phyloP scores from a whole-genome alignment of 2,329 filamentous ascomycete species.

The Arthrobotrys conoides region DNA sequence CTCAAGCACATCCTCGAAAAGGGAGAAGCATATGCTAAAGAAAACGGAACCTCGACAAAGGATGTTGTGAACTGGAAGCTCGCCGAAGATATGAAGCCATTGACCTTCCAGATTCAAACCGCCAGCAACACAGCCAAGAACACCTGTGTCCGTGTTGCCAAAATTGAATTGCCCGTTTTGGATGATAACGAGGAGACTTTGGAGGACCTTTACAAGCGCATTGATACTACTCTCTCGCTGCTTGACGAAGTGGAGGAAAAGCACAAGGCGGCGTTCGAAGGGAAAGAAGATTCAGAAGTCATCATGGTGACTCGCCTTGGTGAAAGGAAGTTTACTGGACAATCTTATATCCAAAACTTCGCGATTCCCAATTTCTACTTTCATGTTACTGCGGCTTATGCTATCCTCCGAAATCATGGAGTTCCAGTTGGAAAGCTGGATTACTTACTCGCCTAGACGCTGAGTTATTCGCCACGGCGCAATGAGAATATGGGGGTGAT shows the following conservation, averaged over 20 bases:
- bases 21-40: slow-evolving; percentile 67
- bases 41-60: slow-evolving; percentile 66
- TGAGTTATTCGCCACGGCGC: not conserved
- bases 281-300: slow-evolving; percentile 68
- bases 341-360: slow-evolving; percentile 70
- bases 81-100: slow-evolving; percentile 70
- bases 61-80: slow-evolving; percentile 68
- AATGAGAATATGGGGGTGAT: too few relatives aligned
- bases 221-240: slow-evolving; percentile 69
- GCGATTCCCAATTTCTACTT: slow-evolving; percentile 76
- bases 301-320: slow-evolving; percentile 65
- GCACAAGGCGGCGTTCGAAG: slow-evolving; percentile 66
- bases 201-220: slow-evolving; percentile 69
- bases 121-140: slow-evolving; percentile 68
- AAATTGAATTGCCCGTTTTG: slow-evolving; percentile 65
- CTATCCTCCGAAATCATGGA: slow-evolving; percentile 74
- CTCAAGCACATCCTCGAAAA: slow-evolving; percentile 69
- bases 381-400: slow-evolving; percentile 74
- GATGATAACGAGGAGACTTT: slow-evolving; percentile 70
- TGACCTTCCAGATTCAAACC: slow-evolving; percentile 70
- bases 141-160: slow-evolving; percentile 67
- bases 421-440: slow-evolving; percentile 75
- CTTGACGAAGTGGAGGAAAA: slow-evolving; percentile 69
- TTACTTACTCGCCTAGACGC: slow-evolving; percentile 65
- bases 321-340: slow-evolving; percentile 68